Conservation (phyloP, 2,329 filamentous ascomycete species). For the Arthrinium phaeospermum region DNA sequence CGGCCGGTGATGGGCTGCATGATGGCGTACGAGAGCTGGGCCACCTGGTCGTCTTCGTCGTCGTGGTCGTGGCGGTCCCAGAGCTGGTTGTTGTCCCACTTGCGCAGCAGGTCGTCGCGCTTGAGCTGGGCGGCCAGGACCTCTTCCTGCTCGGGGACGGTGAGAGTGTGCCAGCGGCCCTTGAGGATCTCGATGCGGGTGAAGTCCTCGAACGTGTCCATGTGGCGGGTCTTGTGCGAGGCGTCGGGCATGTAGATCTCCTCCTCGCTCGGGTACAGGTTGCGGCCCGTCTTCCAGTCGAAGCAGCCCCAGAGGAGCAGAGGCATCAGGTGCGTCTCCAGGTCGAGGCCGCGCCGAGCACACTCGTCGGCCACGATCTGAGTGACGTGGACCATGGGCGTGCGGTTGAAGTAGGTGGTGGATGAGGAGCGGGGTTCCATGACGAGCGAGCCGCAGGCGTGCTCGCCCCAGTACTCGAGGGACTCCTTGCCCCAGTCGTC, state of each 20-base stretch:
- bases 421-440: no score
- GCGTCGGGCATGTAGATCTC: conserved; percentile 59
- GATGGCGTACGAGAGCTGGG: neutral
- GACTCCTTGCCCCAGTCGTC: conserved; percentile 58
- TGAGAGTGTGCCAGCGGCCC: conserved; percentile 14
- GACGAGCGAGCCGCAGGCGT: neutral
- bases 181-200: conserved; percentile 22
- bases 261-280: conserved; percentile 55
- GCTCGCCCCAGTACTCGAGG: conserved; percentile 62
- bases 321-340: conserved; percentile 59
- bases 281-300: conserved; percentile 55
- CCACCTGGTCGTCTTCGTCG: neutral
- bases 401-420: conserved; percentile 47
- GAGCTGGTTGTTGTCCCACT: conserved; percentile 3
- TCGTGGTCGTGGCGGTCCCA: neutral
- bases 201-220: conserved; percentile 37
- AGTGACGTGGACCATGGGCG: conserved; percentile 52
- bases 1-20: neutral
- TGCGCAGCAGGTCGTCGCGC: conserved; percentile 3
- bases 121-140: neutral
- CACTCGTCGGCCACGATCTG: conserved; percentile 61
- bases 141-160: neutral
- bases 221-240: conserved; percentile 41
- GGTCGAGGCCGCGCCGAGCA: conserved; percentile 53
- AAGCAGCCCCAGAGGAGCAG: conserved; percentile 70